Conservation (phyloP, 345 rosid genomes). For the Eutrema heterophyllum region DNA sequence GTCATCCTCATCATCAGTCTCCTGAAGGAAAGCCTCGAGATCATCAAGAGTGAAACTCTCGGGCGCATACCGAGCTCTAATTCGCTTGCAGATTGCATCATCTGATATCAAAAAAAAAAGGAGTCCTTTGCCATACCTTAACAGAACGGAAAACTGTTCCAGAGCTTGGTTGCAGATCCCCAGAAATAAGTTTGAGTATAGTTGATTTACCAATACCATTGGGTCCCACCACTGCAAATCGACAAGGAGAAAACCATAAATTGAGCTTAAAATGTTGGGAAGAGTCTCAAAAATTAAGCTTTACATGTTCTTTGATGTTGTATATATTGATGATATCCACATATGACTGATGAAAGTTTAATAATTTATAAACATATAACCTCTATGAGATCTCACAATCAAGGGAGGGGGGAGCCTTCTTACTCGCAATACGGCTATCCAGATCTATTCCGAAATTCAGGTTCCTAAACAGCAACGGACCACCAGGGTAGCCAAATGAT, state of each 20-base stretch:
- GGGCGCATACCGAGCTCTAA: conserved; percentile 84
- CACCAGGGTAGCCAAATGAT: conserved; percentile 96
- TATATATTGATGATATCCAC: conserved; percentile 2
- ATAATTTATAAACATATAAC: background rate
- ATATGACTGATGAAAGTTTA: background rate
- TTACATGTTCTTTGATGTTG: background rate
- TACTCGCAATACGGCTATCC: conserved; percentile 97
- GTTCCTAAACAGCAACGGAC: conserved; percentile 80
- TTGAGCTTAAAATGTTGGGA: conserved; percentile 2
- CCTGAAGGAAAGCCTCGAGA: conserved; percentile 91
- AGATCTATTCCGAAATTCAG: conserved; percentile 97
- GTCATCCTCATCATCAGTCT: conserved; percentile 90
- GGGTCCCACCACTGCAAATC: conserved; percentile 90
- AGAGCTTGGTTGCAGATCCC: conserved; percentile 93
- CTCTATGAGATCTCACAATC: background rate
- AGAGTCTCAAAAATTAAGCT: conserved; percentile 5
- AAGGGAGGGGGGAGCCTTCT: conserved; percentile 33
- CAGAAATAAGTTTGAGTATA: conserved; percentile 90
- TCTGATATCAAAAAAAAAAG: conserved; percentile 31
- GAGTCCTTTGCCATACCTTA: conserved; percentile 50
- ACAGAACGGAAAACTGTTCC: conserved; percentile 99
- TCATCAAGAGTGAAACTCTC: conserved; percentile 87
- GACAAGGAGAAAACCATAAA: conserved; percentile 14
- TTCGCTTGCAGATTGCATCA: conserved; percentile 87
- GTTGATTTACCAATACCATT: conserved; percentile 99